Conservation (phyloP, 768 basidiomycete species). For the Mycena crocata region DNA sequence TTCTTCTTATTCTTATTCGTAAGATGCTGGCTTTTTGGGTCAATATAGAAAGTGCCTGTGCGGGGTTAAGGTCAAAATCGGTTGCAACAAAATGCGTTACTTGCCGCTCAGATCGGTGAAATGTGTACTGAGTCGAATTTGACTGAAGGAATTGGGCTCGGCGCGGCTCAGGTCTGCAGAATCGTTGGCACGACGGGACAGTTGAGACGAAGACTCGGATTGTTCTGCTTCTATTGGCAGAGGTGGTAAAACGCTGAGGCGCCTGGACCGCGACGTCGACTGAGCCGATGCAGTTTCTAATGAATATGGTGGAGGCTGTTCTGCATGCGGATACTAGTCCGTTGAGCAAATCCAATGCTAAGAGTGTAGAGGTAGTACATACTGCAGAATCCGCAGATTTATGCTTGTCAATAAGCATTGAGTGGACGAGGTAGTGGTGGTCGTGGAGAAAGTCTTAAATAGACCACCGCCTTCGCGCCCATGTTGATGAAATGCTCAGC, state of each 20-base stretch:
- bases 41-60: conserved; percentile 56
- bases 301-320: conserved; percentile 23
- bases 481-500: too few species aligned
- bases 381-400: background rate
- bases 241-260: conserved; percentile 17
- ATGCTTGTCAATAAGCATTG: background rate
- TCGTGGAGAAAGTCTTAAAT: too few species aligned
- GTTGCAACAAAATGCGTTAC: background rate
- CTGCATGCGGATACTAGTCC: background rate
- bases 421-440: too few species aligned
- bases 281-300: background rate
- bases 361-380: background rate
- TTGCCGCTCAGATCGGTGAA: conserved; percentile 21
- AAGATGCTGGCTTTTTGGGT: conserved; percentile 47
- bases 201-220: too few species aligned
- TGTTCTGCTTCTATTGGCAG: conserved; percentile 14
- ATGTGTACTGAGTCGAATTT: conserved; percentile 15
- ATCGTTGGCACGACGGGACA: too few species aligned
- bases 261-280: conserved; percentile 8
- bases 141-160: conserved; percentile 7
- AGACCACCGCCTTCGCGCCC: too few species aligned
- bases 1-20: conserved; percentile 38
- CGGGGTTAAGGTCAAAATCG: background rate
- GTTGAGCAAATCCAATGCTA: background rate
- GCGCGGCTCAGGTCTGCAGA: background rate